Conservation (phyloP, 495 filamentous ascomycete species). For the Aspergillus diversus region DNA sequence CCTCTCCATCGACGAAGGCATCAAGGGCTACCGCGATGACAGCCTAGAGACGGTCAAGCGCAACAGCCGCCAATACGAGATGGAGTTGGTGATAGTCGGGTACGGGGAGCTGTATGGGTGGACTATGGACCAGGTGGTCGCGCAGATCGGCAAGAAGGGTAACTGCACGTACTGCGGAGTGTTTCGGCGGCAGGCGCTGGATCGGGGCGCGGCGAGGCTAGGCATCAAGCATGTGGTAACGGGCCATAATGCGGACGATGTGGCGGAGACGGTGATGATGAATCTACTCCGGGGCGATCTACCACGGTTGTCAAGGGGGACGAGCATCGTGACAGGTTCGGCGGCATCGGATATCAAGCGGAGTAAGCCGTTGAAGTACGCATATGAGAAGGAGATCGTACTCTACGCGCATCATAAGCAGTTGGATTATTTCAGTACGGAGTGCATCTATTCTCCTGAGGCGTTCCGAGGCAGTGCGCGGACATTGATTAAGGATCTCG, state of each 20-base stretch:
- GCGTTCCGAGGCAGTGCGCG: conserved; percentile 95
- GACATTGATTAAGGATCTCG: conserved; percentile 90
- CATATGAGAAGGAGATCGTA: conserved; percentile 98
- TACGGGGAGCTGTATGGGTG: conserved; percentile 96
- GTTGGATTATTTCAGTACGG: conserved; percentile 96
- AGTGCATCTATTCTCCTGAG: conserved; percentile 98
- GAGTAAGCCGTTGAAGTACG: conserved; percentile 96
- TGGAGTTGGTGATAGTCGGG: conserved; percentile 87
- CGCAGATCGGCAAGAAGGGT: conserved; percentile 94
- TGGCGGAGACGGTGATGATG: conserved; percentile 99
- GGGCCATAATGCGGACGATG: conserved; percentile 96
- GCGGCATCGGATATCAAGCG: conserved; percentile 77
- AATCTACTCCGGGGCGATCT: conserved; percentile 91
- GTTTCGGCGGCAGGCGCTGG: conserved; percentile 91
- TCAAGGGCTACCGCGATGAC: conserved; percentile 95
- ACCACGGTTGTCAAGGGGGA: conserved; percentile 82
- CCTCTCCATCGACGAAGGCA: conserved; percentile 94
- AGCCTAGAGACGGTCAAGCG: conserved; percentile 94
- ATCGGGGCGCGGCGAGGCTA: conserved; percentile 85
- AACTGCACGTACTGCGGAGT: conserved; percentile 99
- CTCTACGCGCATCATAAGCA: conserved; percentile 95
- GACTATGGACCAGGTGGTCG: conserved; percentile 99
- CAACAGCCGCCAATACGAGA: conserved; percentile 86
- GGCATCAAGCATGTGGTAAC: conserved; percentile 95
- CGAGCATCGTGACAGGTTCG: conserved; percentile 87